Percentiles rank a stretch among this genome's conserved stretches.
These are phyloP conservation scores for Phaffia tasmanica DNA, from an alignment of 768 basidiomycete species.

Conservation along the genomic window DNA sequence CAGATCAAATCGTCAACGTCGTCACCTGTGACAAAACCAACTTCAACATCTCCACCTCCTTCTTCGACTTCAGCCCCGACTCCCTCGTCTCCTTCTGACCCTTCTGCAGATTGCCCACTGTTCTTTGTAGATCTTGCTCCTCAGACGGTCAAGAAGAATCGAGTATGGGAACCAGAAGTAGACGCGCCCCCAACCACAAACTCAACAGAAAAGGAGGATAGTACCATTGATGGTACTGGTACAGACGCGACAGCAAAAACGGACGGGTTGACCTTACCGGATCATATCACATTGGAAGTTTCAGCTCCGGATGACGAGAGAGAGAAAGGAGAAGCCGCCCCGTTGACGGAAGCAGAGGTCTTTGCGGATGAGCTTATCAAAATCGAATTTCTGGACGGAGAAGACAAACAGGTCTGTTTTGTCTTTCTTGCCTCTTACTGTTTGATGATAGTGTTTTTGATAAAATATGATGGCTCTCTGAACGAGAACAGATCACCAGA, in stretches of 20 bases:
- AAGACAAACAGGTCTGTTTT: constrained; percentile 16
- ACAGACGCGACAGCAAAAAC: neutral
- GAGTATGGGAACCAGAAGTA: constrained; percentile 15
- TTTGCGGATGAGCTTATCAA: constrained; percentile 23
- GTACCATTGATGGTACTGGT: neutral
- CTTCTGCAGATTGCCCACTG: neutral
- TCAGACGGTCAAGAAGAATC: constrained; percentile 19
- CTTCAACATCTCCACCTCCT: too few species aligned
- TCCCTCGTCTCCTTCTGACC: too few species aligned
- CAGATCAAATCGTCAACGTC: too few species aligned
- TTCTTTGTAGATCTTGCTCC: constrained; percentile 24
- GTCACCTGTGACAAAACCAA: too few species aligned
- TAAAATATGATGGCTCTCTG: neutral
- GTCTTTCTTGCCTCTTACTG: neutral
- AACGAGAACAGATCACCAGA: neutral
- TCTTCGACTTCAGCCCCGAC: too few species aligned
- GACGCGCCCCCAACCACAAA: constrained; percentile 1
- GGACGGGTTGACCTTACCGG: constrained; percentile 18
- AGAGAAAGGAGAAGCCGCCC: constrained; percentile 6
- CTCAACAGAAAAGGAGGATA: too few species aligned
- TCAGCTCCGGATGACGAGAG: neutral
- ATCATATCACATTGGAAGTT: constrained; percentile 21
- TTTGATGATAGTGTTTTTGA: neutral
- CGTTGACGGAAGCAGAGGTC: constrained; percentile 23
- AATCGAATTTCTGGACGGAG: constrained; percentile 26